A percentile compares a stretch with the other conserved stretches of the same genome.
Evolutionary conservation across 768 basidiomycete species (phyloP).

Genomic region (Kwoniella botswanensis): DNA sequence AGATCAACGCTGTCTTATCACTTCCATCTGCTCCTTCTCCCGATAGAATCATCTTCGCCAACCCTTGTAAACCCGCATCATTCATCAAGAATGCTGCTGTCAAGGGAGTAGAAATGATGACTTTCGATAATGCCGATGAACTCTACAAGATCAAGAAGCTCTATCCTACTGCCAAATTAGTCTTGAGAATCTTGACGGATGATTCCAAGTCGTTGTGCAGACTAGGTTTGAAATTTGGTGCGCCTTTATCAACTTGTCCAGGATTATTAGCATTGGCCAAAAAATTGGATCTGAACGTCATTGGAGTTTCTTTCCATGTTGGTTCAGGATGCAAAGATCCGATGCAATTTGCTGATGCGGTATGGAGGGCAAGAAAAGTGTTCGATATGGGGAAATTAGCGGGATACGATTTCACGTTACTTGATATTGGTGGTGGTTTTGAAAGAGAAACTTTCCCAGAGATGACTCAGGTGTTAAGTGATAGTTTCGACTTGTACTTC

Average conservation of each 20-base stretch:
- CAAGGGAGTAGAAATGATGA: conserved; percentile 86
- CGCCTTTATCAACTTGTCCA: conserved; percentile 78
- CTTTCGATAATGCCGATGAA: conserved; percentile 97
- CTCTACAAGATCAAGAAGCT: conserved; percentile 85
- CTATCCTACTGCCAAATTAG: conserved; percentile 80
- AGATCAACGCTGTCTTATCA: conserved; percentile 79
- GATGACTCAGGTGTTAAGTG: conserved; percentile 72
- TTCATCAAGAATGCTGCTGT: conserved; percentile 85
- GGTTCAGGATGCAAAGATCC: conserved; percentile 97
- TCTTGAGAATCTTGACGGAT: conserved; percentile 96
- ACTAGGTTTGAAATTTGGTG: conserved; percentile 96
- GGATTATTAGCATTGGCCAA: conserved; percentile 77
- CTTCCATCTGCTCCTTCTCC: conserved; percentile 70
- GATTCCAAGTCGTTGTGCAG: conserved; percentile 93
- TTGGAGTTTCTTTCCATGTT: conserved; percentile 97
- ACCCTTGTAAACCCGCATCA: conserved; percentile 95
- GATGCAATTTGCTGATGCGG: conserved; percentile 83
- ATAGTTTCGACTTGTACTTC: conserved; percentile 78
- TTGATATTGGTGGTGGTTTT: conserved; percentile 97
- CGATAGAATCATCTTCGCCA: conserved; percentile 90
- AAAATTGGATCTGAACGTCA: conserved; percentile 78
- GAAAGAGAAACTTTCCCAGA: conserved; percentile 83
- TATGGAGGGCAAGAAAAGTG: conserved; percentile 76
- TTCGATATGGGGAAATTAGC: conserved; percentile 84
- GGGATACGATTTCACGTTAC: conserved; percentile 79